Percentiles rank a stretch among this genome's conserved stretches.
phyloP scores from a whole-genome alignment of 306 rosid species.

The Coriaria nepalensis region DNA sequence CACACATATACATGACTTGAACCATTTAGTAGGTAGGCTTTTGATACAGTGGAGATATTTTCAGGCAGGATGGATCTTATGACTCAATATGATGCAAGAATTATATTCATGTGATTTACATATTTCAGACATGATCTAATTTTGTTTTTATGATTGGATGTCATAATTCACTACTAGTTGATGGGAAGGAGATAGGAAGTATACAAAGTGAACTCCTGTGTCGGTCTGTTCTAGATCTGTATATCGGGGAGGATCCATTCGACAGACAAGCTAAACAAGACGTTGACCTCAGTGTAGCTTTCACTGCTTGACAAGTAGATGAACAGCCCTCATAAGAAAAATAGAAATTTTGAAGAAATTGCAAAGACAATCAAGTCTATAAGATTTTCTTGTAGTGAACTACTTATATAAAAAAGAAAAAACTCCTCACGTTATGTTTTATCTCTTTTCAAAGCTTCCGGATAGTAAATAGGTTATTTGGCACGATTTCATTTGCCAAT shows the following conservation, averaged over 20 bases:
- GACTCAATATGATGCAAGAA: no score
- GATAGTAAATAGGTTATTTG: no score
- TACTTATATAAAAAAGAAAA: no score
- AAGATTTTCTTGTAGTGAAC: no score
- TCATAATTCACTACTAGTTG: constrained; percentile 38
- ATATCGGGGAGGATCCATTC: constrained; percentile 77
- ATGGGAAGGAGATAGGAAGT: constrained; percentile 87
- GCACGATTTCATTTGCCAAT: no score
- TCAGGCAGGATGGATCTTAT: no score
- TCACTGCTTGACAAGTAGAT: constrained; percentile 32
- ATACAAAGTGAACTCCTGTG: constrained; percentile 74
- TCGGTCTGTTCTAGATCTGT: constrained; percentile 63
- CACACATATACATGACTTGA: not conserved
- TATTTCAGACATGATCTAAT: not conserved
- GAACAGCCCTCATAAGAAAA: constrained; percentile 5
- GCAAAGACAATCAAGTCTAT: no score
- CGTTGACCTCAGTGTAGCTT: constrained; percentile 40
- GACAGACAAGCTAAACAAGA: constrained; percentile 83
- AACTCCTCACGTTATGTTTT: no score
- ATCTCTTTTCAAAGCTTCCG: no score
- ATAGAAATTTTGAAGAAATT: not conserved
- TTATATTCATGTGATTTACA: not conserved
- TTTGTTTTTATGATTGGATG: not conserved
- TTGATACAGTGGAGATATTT: not conserved
- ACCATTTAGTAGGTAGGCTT: not conserved